phyloP scores from a whole-genome alignment of 2,329 filamentous ascomycete species.

The Penicillium sp. region DNA sequence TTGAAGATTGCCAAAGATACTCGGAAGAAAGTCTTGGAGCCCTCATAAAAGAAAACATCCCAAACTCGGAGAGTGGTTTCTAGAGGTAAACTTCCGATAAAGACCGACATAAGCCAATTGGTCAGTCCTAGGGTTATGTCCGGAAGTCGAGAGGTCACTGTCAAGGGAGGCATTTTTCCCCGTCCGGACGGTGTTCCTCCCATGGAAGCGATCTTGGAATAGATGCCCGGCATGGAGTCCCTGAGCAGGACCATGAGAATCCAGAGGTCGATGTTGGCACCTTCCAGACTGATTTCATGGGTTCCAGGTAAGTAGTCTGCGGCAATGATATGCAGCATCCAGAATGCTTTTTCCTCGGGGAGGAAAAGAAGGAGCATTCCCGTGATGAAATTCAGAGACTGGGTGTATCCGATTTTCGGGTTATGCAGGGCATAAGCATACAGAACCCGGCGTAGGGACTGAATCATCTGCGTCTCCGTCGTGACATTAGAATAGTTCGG shows the following conservation, averaged over 20 bases:
- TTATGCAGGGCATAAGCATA: conserved; percentile 90
- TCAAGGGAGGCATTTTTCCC: conserved; percentile 43
- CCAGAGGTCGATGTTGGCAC: conserved; percentile 88
- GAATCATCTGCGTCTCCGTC: conserved; percentile 73
- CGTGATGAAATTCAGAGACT: conserved; percentile 91
- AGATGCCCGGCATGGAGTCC: conserved; percentile 77
- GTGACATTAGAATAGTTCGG: conserved; percentile 35
- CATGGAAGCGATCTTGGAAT: conserved; percentile 79
- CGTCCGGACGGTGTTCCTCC: conserved; percentile 44
- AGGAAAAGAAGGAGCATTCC: conserved; percentile 87
- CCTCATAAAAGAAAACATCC: conserved; percentile 96
- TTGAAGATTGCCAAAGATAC: conserved; percentile 92
- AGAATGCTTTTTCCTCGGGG: conserved; percentile 86
- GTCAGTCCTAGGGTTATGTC: conserved; percentile 91
- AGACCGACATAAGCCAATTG: conserved; percentile 97
- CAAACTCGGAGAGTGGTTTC: conserved; percentile 89
- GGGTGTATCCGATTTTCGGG: conserved; percentile 89
- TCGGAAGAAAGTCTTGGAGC: conserved; percentile 88
- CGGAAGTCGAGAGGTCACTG: conserved; percentile 60
- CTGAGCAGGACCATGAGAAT: conserved; percentile 86
- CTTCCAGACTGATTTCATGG: conserved; percentile 84
- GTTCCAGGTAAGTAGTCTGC: conserved; percentile 84
- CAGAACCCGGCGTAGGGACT: conserved; percentile 77
- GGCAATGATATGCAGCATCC: conserved; percentile 90
- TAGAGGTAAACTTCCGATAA: conserved; percentile 87